phyloP scores from a whole-genome alignment of 2,329 filamentous ascomycete genomes.

The Calonectria hongkongensis region DNA sequence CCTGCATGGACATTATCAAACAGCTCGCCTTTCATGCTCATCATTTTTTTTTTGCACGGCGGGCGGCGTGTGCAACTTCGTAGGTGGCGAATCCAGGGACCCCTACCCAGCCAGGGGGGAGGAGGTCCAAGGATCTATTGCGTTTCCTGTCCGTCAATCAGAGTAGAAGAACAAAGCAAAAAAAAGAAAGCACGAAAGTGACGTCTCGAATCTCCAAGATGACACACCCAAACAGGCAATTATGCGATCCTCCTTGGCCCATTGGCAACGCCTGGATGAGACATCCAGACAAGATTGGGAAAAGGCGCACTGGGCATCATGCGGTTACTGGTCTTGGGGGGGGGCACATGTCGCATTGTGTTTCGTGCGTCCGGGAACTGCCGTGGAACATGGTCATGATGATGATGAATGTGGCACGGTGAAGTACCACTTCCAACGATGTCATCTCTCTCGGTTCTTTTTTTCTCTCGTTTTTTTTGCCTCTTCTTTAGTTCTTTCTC shows the following conservation, averaged over 20 bases:
- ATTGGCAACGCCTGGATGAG: slow-evolving; percentile 14
- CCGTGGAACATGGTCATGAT: slow-evolving; percentile 23
- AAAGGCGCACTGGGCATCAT: slow-evolving; percentile 17
- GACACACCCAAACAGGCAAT: neutral
- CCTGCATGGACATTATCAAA: slow-evolving; percentile 16
- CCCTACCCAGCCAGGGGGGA: slow-evolving; percentile 9
- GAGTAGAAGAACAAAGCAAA: neutral
- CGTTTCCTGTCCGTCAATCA: slow-evolving; percentile 16
- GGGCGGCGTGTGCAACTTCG: neutral
- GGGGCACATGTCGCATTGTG: slow-evolving; percentile 14
- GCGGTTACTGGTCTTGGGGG: neutral
- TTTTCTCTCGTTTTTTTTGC: too few species aligned
- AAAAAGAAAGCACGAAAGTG: slow-evolving; percentile 12
- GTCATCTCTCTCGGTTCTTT: too few species aligned
- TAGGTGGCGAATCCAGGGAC: slow-evolving; percentile 18
- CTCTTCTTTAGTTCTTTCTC: neutral
- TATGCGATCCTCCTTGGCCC: neutral
- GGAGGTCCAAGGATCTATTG: slow-evolving; percentile 6
- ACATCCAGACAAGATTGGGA: slow-evolving; percentile 11
- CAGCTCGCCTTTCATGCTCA: slow-evolving; percentile 14
- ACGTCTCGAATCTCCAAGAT: neutral
- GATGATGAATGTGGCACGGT: neutral
- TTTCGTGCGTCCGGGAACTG: slow-evolving; percentile 29
- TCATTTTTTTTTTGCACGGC: neutral
- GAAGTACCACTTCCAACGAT: neutral